These are phyloP conservation scores for Trichoderma koningiopsis DNA, from an alignment of 2,329 filamentous ascomycete species.

Conservation along the genomic window DNA sequence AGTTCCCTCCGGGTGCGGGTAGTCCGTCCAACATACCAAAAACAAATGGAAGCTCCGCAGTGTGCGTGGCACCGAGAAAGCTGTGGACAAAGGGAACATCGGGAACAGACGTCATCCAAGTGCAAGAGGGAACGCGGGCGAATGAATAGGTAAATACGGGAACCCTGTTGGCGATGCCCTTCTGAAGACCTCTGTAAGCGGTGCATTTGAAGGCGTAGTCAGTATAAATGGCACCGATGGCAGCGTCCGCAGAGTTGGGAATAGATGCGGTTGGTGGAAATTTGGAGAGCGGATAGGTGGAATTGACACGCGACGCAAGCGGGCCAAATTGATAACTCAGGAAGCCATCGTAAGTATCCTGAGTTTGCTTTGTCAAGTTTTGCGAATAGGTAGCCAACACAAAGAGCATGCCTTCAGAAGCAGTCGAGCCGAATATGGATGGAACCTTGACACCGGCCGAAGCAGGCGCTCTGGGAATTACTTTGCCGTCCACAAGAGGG, in stretches of 20 bases:
- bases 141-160: slow-evolving; percentile 7
- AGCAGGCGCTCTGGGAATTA: neutral
- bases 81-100: neutral
- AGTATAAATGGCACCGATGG: slow-evolving; percentile 3
- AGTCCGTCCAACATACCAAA: slow-evolving; percentile 2
- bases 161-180: neutral
- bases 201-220: slow-evolving; percentile 14
- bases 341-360: slow-evolving; percentile 12
- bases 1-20: slow-evolving; percentile 4
- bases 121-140: neutral
- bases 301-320: slow-evolving; percentile 12
- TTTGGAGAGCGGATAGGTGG: slow-evolving; percentile 2
- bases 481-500: neutral
- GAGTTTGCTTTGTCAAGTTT: neutral
- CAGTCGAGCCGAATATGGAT: neutral
- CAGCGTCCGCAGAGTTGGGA: slow-evolving; percentile 11
- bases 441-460: slow-evolving; percentile 1
- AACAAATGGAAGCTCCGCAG: slow-evolving; percentile 10
- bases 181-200: neutral
- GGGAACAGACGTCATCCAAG: slow-evolving; percentile 9
- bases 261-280: neutral
- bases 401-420: slow-evolving; percentile 2
- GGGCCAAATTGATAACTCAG: slow-evolving; percentile 9
- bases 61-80: slow-evolving; percentile 18
- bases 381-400: neutral